A percentile compares a stretch with the other conserved stretches of the same genome.
These are phyloP conservation scores for Kodamaea ohmeri DNA, from an alignment of 1,139 yeast species.

Conservation along the genomic window DNA sequence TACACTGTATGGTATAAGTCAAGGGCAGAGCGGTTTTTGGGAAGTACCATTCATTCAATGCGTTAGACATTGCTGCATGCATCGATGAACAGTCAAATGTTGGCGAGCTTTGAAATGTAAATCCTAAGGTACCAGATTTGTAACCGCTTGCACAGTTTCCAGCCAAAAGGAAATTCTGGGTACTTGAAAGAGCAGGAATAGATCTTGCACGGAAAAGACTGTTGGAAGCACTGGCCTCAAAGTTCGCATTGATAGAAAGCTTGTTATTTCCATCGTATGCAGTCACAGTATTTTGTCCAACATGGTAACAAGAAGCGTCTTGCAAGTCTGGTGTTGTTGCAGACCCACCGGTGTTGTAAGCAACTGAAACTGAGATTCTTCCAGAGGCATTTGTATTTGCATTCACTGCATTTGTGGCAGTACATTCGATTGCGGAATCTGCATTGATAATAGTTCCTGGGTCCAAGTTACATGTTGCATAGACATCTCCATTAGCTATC, in stretches of 20 bases:
- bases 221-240: constrained; percentile 7
- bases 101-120: constrained; percentile 11
- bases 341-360: constrained; percentile 28
- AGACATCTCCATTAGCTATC: constrained; percentile 10
- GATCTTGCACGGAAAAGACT: background rate
- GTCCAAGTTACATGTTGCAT: constrained; percentile 27
- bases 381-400: constrained; percentile 21
- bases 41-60: constrained; percentile 21
- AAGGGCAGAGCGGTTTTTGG: constrained; percentile 15
- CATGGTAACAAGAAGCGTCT: constrained; percentile 20
- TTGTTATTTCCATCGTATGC: constrained; percentile 29
- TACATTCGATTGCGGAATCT: constrained; percentile 27
- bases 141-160: constrained; percentile 24
- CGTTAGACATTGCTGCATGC: constrained; percentile 21
- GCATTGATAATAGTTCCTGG: constrained; percentile 25
- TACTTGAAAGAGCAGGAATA: constrained; percentile 17
- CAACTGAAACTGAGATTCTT: constrained; percentile 24
- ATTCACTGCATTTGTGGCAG: constrained; percentile 17
- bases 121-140: constrained; percentile 23
- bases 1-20: constrained; percentile 16
- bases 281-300: constrained; percentile 27
- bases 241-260: constrained; percentile 19
- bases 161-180: constrained; percentile 19
- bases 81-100: constrained; percentile 22
- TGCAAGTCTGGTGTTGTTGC: constrained; percentile 20